Percentiles rank a stretch among this genome's conserved stretches.
Conservation (phyloP, 78 protist species). For the Pigoraptor vietnamica region DNA sequence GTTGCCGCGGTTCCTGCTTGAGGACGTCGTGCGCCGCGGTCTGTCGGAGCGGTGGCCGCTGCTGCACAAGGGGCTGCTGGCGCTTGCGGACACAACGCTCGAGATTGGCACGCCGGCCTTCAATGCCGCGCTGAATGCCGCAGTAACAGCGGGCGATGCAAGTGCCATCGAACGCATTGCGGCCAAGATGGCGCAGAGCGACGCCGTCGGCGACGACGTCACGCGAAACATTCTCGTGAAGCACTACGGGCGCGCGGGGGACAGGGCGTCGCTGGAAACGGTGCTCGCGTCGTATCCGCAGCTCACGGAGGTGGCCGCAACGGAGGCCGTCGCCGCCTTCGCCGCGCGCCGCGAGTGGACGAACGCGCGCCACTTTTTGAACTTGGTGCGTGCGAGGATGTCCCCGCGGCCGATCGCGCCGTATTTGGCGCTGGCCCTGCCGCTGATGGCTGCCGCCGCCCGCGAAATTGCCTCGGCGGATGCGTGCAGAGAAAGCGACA, state of each 20-base stretch:
- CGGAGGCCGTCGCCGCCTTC: neutral
- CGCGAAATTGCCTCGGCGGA: no score
- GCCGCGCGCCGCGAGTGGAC: no score
- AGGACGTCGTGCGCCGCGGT: no score
- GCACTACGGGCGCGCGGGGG: neutral
- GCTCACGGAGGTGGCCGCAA: neutral
- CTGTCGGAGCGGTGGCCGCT: neutral
- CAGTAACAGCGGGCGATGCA: neutral
- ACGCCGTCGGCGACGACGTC: neutral
- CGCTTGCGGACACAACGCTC: neutral
- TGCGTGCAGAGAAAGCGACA: no score
- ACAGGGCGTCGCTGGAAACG: neutral
- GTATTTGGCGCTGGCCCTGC: no score
- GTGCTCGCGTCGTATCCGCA: neutral
- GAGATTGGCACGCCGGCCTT: neutral
- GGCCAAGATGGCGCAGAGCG: neutral
- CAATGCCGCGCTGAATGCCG: neutral
- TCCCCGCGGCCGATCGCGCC: no score
- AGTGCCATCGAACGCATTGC: neutral
- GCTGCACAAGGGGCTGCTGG: neutral
- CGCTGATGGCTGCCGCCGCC: no score
- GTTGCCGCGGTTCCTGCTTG: no score
- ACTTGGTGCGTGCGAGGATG: no score
- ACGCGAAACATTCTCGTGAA: neutral
- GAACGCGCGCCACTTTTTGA: no score